Percentiles rank a stretch among this genome's conserved stretches.
These are phyloP conservation scores for Backusella tarrabulga DNA, from an alignment of 192 early-diverging fungal species.

Conservation along the genomic window DNA sequence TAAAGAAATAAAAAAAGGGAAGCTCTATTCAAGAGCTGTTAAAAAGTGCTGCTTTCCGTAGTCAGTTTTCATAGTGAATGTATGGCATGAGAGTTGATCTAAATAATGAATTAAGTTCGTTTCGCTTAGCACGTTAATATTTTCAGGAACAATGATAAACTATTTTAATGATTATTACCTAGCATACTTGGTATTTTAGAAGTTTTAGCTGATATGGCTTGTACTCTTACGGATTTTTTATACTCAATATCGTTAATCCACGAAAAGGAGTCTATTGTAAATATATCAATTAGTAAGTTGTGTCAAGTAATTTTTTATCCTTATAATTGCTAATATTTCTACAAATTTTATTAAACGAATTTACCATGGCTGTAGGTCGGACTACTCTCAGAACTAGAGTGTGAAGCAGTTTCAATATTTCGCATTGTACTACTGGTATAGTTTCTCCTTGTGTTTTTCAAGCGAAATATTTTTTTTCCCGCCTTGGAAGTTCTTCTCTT, in stretches of 20 bases:
- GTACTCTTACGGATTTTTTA: background rate
- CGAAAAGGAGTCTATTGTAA: background rate
- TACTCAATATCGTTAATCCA: background rate
- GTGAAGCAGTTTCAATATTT: background rate
- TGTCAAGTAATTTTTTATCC: background rate
- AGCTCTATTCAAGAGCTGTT: background rate
- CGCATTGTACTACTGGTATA: background rate
- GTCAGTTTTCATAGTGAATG: background rate
- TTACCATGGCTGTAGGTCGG: background rate
- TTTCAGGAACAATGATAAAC: background rate
- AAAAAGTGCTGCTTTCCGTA: background rate
- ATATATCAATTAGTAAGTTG: background rate
- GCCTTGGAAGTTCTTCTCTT: background rate
- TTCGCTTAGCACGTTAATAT: too few relatives aligned
- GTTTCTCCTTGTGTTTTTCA: background rate
- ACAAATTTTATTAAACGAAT: background rate
- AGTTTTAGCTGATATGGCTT: background rate
- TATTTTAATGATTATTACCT: background rate
- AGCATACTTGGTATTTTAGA: background rate
- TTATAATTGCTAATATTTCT: background rate
- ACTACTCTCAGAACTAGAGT: background rate
- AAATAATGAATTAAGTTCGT: background rate
- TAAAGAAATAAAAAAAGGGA: background rate
- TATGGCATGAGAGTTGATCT: conserved; percentile 3
- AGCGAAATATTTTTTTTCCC: background rate